Conservation (phyloP, 2,329 filamentous ascomycete species). For the Ascocoryne sarcoides region DNA sequence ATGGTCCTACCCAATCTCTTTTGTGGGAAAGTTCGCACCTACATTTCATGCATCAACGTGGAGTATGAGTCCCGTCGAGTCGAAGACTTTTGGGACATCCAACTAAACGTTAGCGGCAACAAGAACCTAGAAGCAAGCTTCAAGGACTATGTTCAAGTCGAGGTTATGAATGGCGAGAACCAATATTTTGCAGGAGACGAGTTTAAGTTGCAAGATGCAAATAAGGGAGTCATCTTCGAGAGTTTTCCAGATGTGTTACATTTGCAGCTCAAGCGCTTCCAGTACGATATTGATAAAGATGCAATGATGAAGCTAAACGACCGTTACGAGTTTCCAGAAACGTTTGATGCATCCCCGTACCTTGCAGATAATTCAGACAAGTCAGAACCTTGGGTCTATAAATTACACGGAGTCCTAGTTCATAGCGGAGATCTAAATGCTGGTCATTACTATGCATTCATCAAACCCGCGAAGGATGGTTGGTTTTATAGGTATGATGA, state of each 20-base stretch:
- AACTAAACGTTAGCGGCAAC: slow-evolving; percentile 92
- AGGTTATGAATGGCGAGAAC: slow-evolving; percentile 96
- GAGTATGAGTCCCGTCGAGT: slow-evolving; percentile 92
- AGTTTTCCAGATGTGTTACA: slow-evolving; percentile 91
- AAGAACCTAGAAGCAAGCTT: slow-evolving; percentile 91
- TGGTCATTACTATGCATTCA: slow-evolving; percentile 95
- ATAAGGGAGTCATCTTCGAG: slow-evolving; percentile 96
- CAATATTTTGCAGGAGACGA: slow-evolving; percentile 91
- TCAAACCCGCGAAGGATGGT: slow-evolving; percentile 88
- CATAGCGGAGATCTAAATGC: slow-evolving; percentile 96
- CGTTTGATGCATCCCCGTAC: slow-evolving; percentile 78
- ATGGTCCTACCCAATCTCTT: slow-evolving; percentile 86
- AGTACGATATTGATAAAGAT: slow-evolving; percentile 93
- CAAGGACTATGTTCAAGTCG: slow-evolving; percentile 90
- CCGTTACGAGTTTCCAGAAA: slow-evolving; percentile 79
- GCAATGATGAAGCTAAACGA: slow-evolving; percentile 99
- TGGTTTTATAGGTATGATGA: slow-evolving; percentile 97
- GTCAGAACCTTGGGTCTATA: slow-evolving; percentile 84
- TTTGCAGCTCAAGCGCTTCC: slow-evolving; percentile 91
- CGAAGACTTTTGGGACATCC: slow-evolving; percentile 98
- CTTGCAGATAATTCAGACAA: slow-evolving; percentile 77
- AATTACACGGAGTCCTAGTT: slow-evolving; percentile 88
- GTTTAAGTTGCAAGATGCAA: slow-evolving; percentile 88
- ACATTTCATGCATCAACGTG: slow-evolving; percentile 97
- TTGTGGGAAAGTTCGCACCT: slow-evolving; percentile 96